Evolutionary conservation across 2,329 filamentous ascomycete genomes (phyloP), one percentile per base, ranked within the genome.

Genomic region (Pseudogymnoascus sp.): DNA sequence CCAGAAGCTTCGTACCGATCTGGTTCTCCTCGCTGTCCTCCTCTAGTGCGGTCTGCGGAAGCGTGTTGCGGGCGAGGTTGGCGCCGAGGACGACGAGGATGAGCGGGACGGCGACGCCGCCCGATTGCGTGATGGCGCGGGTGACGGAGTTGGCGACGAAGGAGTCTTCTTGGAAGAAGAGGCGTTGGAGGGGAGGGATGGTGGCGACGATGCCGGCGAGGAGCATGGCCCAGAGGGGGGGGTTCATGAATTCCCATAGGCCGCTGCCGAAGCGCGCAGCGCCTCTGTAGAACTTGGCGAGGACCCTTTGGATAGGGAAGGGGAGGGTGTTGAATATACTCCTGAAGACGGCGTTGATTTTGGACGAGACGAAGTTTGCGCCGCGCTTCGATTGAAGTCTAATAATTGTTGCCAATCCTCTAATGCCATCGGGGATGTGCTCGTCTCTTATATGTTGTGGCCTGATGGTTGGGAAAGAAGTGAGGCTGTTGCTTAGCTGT

Each of bases 201-300:
- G 92, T 96, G 2, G 94, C 94, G 5, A 99, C 90, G 60, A 96
- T 77, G 53, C 97, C 87, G n/a, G 94, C 91, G 40, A 87, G 79
- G 35, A 97, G 79, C 94, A 99, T 97, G 31, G 94, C 92, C 92
- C 92, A 97, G 25, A 99, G 85, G 0, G 94, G 94, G 44, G 94
- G 93, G 76, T 97, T 97, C 93, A 99, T 97, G 75, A 97, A 96
- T 59, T 90, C 89, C 89, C 90, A 94, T 11, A 92, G 73, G 61
- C 92, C 92, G 59, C 76, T 77, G 68, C 84, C 76, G 69, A 90
- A 87, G 66, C 74, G 82, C 74, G 69, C 69, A 31, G 77, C 62
- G 44, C 74, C 76, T 33, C 71, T 74, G 50, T 74, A 77, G 16
- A 77, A 66, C 23, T 73, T 77, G 8, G 77, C 74, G 3, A 86